Percentiles rank a stretch among this genome's conserved stretches.
These are phyloP conservation scores for Nitzschia sp. DNA, from an alignment of 108 stramenopile genomes.

Conservation along the genomic window DNA sequence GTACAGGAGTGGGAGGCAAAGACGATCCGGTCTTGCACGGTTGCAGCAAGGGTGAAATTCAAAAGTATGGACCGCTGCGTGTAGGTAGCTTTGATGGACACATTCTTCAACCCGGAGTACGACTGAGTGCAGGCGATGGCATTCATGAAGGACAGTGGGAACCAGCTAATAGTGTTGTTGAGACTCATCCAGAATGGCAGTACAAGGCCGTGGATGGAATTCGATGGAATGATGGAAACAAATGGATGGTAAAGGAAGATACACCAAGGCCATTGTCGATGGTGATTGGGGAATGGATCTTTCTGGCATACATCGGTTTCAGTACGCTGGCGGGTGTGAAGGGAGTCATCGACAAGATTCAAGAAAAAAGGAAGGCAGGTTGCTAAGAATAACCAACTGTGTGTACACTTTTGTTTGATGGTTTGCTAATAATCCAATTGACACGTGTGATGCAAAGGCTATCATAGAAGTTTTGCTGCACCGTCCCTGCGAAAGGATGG, in stretches of 20 bases:
- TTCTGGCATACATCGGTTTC: conserved; percentile 41
- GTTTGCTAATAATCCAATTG: too few species aligned
- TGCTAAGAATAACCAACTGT: too few species aligned
- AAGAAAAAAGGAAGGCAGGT: conserved; percentile 15
- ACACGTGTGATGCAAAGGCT: too few species aligned
- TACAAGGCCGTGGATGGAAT: conserved; percentile 44
- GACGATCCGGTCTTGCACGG: conserved; percentile 31
- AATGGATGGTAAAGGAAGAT: conserved; percentile 36
- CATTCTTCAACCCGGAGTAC: conserved; percentile 12
- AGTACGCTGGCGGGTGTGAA: conserved; percentile 43
- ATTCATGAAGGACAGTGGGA: conserved; percentile 51
- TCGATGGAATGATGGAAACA: conserved; percentile 54
- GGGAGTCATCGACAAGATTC: conserved; percentile 23
- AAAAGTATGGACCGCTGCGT: conserved; percentile 31
- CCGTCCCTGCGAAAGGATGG: too few species aligned
- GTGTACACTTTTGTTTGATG: too few species aligned
- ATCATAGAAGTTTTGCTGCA: too few species aligned
- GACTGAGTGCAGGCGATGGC: conserved; percentile 34
- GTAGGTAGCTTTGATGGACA: conserved; percentile 30
- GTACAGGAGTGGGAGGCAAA: conserved; percentile 40
- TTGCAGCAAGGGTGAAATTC: conserved; percentile 31
- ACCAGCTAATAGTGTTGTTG: conserved; percentile 24
- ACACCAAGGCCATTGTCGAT: conserved; percentile 6
- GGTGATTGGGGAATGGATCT: conserved; percentile 30
- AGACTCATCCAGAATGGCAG: neutral